Base-by-base conservation (phyloP, 2,329 filamentous ascomycete genomes). In the Talaromyces sp. region DNA sequence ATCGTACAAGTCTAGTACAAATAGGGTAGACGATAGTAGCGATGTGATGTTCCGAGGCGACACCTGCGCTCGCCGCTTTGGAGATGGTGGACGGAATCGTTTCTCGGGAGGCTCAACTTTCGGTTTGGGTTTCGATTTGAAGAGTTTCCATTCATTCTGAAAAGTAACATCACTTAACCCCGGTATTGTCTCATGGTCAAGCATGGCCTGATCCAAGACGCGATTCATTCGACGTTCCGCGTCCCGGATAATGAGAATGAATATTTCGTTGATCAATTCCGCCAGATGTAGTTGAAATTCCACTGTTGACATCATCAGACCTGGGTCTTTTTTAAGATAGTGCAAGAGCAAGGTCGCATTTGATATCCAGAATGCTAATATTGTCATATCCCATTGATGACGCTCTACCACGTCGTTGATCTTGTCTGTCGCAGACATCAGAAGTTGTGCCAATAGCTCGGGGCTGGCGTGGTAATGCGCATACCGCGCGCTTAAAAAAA, bases 341-440 rank as follows among this genome's bases (percentile, higher is more conserved):
- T 99, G 94, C 62, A 98, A 82, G n/a, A 99, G 81, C 45, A 99
- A 81, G 0, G 95, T 99, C 8, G 92, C 93, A 76, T 99, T 99
- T 1, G 95, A 98, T 73, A 97, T 93, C 95, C 95, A 99, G 75
- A 99, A 99, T 2, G 95, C 95, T 43, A 99, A 83, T 70, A 99
- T 97, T 0, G 95, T 99, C 95, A 99, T 99, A 75, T 99, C 95
- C 95, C 95, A 98, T 75, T 99, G 95, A 74, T 94, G 89, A 67
- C 87, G 87, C 78, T 98, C 95, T n/a, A 99, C 93, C 34, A 97
- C 92, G 58, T 93, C 90, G 74, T 98, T 98, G 72, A 99, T 98
- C 78, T 94, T 95, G 73, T 96, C 92, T 86, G 96, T 96, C 43
- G 95, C 92, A 40, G 90, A 89, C 29, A 91, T 84, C 17, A 99